A percentile compares a stretch with the other conserved stretches of the same genome.
Evolutionary conservation across 768 basidiomycete species (phyloP).

Genomic region (Boletales sp.): DNA sequence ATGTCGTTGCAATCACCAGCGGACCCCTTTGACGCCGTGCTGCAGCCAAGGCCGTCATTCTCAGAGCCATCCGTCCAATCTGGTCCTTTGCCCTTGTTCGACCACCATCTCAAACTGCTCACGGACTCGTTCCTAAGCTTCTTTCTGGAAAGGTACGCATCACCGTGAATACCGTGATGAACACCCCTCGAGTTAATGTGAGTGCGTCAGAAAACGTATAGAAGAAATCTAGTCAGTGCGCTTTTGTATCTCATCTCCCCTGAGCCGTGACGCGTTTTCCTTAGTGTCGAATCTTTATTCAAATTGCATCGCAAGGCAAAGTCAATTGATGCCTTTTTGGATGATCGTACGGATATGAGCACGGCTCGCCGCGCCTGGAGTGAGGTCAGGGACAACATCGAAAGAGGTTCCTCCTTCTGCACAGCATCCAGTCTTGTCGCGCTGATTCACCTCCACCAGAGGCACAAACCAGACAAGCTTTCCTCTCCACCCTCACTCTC

Average conservation of each 20-base stretch:
- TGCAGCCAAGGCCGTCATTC: constrained; percentile 21
- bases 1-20: constrained; percentile 16
- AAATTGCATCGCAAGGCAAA: constrained; percentile 71
- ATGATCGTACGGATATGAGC: constrained; percentile 64
- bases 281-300: constrained; percentile 69
- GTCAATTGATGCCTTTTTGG: constrained; percentile 64
- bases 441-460: constrained; percentile 43
- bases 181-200: constrained; percentile 17
- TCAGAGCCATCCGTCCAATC: constrained; percentile 28
- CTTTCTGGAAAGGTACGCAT: constrained; percentile 76
- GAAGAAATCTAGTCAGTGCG: constrained; percentile 77
- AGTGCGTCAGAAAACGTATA: constrained; percentile 59
- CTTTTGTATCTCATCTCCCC: background rate
- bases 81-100: constrained; percentile 69
- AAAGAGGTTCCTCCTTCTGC: constrained; percentile 53
- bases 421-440: background rate
- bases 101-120: constrained; percentile 63
- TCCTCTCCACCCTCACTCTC: constrained; percentile 61
- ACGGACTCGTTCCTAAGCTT: constrained; percentile 75
- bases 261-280: constrained; percentile 3
- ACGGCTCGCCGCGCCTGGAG: constrained; percentile 73
- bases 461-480: constrained; percentile 76
- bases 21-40: constrained; percentile 23
- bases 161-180: constrained; percentile 12
- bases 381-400: constrained; percentile 82